A percentile compares a stretch with the other conserved stretches of the same genome.
Conservation (phyloP, 2,329 filamentous ascomycete genomes). For the Aspergillus neoniger region DNA sequence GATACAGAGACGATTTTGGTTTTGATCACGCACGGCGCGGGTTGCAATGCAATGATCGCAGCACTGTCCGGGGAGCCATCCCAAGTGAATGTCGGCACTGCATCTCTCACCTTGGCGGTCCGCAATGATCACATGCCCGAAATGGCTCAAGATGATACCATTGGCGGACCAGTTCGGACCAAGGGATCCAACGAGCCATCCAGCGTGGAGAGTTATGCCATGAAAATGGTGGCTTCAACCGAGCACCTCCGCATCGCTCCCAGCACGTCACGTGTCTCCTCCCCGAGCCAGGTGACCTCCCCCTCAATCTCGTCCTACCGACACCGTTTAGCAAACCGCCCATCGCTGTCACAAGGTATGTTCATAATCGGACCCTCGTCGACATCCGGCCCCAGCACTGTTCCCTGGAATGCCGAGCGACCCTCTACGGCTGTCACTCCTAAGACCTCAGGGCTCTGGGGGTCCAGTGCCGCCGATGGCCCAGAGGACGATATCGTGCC, state of each 20-base stretch:
- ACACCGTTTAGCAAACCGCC: slow-evolving; percentile 33
- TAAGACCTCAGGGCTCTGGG: slow-evolving; percentile 40
- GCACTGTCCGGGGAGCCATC: slow-evolving; percentile 90
- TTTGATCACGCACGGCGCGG: slow-evolving; percentile 89
- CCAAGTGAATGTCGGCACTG: slow-evolving; percentile 83
- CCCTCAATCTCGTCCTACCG: slow-evolving; percentile 35
- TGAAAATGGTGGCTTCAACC: slow-evolving; percentile 61
- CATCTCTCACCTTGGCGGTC: slow-evolving; percentile 86
- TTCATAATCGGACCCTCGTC: slow-evolving; percentile 29
- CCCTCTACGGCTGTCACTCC: slow-evolving; percentile 21
- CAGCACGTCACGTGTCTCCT: slow-evolving; percentile 30
- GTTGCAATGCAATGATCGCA: slow-evolving; percentile 92
- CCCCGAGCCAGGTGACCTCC: slow-evolving; percentile 25
- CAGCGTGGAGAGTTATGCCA: slow-evolving; percentile 57
- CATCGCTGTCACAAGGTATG: slow-evolving; percentile 28
- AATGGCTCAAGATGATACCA: slow-evolving; percentile 9
- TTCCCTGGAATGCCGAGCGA: slow-evolving; percentile 27
- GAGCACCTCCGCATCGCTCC: slow-evolving; percentile 60
- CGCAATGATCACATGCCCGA: slow-evolving; percentile 50
- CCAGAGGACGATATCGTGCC: slow-evolving; percentile 38
- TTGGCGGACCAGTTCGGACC: slow-evolving; percentile 8
- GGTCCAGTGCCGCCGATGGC: slow-evolving; percentile 29
- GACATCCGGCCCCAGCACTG: slow-evolving; percentile 17
- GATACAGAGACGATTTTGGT: slow-evolving; percentile 77
- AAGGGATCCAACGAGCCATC: slow-evolving; percentile 18